These are phyloP conservation scores for Wallacemonas rigidus DNA, from an alignment of 208 protist genomes.

Conservation along the genomic window DNA sequence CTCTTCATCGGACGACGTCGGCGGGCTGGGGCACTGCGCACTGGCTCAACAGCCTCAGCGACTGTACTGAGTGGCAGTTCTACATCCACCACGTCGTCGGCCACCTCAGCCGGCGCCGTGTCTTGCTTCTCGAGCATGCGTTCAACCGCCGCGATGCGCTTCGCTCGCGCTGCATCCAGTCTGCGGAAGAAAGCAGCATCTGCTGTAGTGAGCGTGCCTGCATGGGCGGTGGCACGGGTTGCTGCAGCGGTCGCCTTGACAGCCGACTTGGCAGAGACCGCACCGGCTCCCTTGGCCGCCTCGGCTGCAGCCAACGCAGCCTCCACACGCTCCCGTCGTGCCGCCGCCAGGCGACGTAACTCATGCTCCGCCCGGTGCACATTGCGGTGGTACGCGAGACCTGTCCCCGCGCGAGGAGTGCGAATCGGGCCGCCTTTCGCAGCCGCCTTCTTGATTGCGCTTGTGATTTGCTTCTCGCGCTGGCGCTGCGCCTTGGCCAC, in stretches of 20 bases:
- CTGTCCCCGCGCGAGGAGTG: not conserved
- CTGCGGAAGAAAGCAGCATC: not conserved
- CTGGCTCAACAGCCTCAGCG: not conserved
- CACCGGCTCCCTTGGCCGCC: not conserved
- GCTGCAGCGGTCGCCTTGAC: not conserved
- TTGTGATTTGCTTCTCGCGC: constrained; percentile 19
- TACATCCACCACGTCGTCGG: not conserved
- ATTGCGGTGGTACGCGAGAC: constrained; percentile 3
- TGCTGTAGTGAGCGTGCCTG: not conserved
- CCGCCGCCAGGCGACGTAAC: not conserved
- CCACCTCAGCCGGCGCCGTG: not conserved
- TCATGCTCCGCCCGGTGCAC: constrained; percentile 21
- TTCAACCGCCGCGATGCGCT: constrained; percentile 3
- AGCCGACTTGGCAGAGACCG: not conserved
- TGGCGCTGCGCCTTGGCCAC: constrained; percentile 12
- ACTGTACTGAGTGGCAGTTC: not conserved
- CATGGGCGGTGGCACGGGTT: not conserved
- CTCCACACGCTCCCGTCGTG: not conserved
- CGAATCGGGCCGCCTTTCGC: constrained; percentile 7
- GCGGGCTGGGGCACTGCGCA: no score
- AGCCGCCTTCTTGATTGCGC: constrained; percentile 18
- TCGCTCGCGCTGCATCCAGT: constrained; percentile 2
- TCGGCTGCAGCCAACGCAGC: not conserved
- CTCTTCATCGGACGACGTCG: not conserved
- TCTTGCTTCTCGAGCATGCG: not conserved